These are phyloP conservation scores for Gentiana dahurica DNA, from an alignment of 257 asterid species.

Conservation along the genomic window DNA sequence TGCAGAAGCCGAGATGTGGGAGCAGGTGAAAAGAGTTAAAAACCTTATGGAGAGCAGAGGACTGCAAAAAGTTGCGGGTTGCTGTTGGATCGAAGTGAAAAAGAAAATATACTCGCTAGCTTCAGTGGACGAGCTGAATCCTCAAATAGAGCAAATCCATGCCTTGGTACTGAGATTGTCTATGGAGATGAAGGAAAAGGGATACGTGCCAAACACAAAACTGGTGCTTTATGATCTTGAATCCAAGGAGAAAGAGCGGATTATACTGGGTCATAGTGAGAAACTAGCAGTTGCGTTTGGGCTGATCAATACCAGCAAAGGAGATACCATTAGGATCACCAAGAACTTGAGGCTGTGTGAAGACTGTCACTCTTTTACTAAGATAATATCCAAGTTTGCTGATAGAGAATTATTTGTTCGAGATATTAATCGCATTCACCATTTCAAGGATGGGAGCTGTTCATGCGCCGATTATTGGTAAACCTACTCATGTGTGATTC, in stretches of 20 bases:
- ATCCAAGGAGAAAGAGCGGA: conserved; percentile 51
- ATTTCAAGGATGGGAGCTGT: conserved; percentile 67
- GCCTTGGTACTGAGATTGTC: conserved; percentile 49
- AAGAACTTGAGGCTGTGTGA: conserved; percentile 85
- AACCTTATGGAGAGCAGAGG: conserved; percentile 59
- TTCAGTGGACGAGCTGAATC: conserved; percentile 66
- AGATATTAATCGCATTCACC: conserved; percentile 70
- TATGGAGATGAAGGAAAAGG: conserved; percentile 64
- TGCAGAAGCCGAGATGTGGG: conserved; percentile 85
- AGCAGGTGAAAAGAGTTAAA: conserved; percentile 59
- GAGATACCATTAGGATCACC: conserved; percentile 70
- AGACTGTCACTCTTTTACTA: conserved; percentile 82
- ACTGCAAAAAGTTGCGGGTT: conserved; percentile 71
- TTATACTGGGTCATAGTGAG: conserved; percentile 80
- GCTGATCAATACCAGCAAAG: conserved; percentile 54
- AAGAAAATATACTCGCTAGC: conserved; percentile 39
- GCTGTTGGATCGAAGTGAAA: conserved; percentile 74
- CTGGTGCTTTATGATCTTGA: conserved; percentile 65
- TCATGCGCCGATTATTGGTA: conserved; percentile 86
- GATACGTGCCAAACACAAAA: conserved; percentile 69
- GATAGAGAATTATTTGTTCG: conserved; percentile 60
- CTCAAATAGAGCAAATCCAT: conserved; percentile 65
- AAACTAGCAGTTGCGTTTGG: conserved; percentile 87
- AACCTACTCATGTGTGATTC: background rate
- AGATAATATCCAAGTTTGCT: conserved; percentile 51